Base-by-base conservation (phyloP, 2,329 filamentous ascomycete species). In the Xylariaceae sp. region DNA sequence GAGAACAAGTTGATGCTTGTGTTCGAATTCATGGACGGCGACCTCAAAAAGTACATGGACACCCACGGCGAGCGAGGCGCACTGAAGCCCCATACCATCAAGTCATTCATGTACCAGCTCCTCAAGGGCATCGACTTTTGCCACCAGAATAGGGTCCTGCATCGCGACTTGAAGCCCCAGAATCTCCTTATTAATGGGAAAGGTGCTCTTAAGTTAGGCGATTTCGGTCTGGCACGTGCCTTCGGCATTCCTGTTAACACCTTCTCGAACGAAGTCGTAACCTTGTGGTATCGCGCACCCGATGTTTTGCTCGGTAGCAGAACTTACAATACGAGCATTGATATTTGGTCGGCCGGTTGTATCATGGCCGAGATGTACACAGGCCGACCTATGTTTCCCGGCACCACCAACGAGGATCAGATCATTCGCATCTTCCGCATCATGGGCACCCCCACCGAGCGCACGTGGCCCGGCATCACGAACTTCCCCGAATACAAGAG, bases 351-450 rank as follows among this genome's bases (percentile, higher is more conserved):
- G 5, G 94, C 94, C 5, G 94, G 94, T 58, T 99, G 94, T 75
- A 99, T 99, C 80, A 97, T 99, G 94, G 94, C 94, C 8, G 94
- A 99, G 77, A 97, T 99, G 92, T 97, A 95, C 75, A 97, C 93
- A 0, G 94, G 94, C 3, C 85, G 94, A 15, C 94, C 94, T 0
- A 82, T 99, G 5, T 99, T 99, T 78, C 94, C 94, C 0, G 94
- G 94, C 60, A 99, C 94, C 1, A 97, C 94, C 44, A 99, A 99
- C 74, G 94, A 99, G 75, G 94, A 99, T 72, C 94, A 99, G 74
- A 87, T 97, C 55, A 83, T 96, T 64, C 92, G 95, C 73, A 99
- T 99, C 74, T 99, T 99, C 82, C 86, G 94, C 61, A 88, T 99
- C 62, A 99, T 99, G 94, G 94, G 94, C 62, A 99, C 94, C 0